Evolutionary conservation across 2,329 filamentous ascomycete genomes (phyloP).

Genomic region (Tolypocladium ovalisporum): DNA sequence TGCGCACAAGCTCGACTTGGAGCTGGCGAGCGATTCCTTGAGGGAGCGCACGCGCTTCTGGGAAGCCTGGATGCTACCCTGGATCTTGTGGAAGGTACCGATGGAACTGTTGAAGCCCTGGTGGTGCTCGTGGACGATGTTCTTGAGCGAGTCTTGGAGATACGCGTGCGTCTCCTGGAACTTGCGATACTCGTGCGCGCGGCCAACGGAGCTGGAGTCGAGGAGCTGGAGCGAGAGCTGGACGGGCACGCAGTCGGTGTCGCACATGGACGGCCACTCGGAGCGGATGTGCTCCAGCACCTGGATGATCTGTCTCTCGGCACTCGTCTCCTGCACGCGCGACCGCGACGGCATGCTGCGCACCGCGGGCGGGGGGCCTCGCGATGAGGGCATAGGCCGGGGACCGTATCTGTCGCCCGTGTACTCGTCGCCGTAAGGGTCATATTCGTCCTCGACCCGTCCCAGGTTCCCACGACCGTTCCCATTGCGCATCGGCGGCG

Average conservation of each 20-base stretch:
- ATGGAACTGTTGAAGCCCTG: constrained; percentile 99
- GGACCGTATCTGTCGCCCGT: constrained; percentile 30
- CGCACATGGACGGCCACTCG: constrained; percentile 88
- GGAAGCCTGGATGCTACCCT: constrained; percentile 79
- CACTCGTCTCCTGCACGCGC: constrained; percentile 32
- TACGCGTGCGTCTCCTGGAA: constrained; percentile 78
- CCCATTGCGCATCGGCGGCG: constrained; percentile 22
- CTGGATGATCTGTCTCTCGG: constrained; percentile 45
- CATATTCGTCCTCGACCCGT: constrained; percentile 34
- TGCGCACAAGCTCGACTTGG: constrained; percentile 70
- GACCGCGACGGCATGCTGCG: constrained; percentile 24
- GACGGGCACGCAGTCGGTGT: constrained; percentile 80
- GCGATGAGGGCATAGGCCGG: constrained; percentile 20
- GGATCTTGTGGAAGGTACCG: constrained; percentile 97
- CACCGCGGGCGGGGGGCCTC: constrained; percentile 16
- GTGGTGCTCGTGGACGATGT: constrained; percentile 96
- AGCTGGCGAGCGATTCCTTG: constrained; percentile 70
- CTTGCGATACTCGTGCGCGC: constrained; percentile 76
- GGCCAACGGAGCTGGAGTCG: constrained; percentile 84
- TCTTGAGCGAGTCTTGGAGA: constrained; percentile 85
- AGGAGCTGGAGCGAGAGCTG: constrained; percentile 92
- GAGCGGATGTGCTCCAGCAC: constrained; percentile 74
- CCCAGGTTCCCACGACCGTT: constrained; percentile 32
- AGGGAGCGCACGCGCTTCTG: constrained; percentile 75
- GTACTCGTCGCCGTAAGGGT: constrained; percentile 31